phyloP scores from a whole-genome alignment of 192 early-diverging fungal species.

The Jimgerdemannia flammicorona region DNA sequence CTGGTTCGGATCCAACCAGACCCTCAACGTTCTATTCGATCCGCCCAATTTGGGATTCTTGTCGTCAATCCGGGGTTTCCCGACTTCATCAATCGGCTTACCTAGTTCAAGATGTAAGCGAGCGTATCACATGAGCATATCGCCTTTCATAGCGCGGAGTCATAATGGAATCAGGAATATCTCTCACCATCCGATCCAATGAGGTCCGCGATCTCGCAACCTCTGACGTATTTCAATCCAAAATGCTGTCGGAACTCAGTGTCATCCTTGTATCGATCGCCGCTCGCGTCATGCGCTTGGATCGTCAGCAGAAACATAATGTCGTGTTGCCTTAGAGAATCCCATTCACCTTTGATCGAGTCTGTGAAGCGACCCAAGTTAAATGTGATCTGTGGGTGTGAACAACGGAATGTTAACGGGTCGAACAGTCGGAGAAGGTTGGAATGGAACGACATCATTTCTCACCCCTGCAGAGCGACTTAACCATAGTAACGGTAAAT shows the following conservation, averaged over 20 bases:
- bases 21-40: slow-evolving; percentile 61
- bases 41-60: slow-evolving; percentile 27
- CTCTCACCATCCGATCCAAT: slow-evolving; percentile 69
- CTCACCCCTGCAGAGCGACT: too few relatives aligned
- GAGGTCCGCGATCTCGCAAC: slow-evolving; percentile 78
- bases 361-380: slow-evolving; percentile 65
- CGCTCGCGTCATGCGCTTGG: slow-evolving; percentile 44
- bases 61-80: slow-evolving; percentile 33
- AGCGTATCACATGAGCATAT: not conserved
- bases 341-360: slow-evolving; percentile 85
- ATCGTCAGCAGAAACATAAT: slow-evolving; percentile 84
- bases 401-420: too few relatives aligned
- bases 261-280: slow-evolving; percentile 37
- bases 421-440: not conserved
- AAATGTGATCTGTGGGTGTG: slow-evolving; percentile 34
- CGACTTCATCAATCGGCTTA: slow-evolving; percentile 41
- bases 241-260: slow-evolving; percentile 56
- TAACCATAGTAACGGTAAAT: too few relatives aligned
- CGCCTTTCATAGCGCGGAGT: slow-evolving; percentile 4
- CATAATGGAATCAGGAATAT: slow-evolving; percentile 21
- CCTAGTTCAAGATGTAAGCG: slow-evolving; percentile 14
- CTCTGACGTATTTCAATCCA: slow-evolving; percentile 80
- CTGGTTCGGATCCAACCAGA: slow-evolving; percentile 86
- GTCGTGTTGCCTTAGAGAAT: slow-evolving; percentile 76
- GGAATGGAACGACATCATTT: too few relatives aligned